These are phyloP conservation scores for Stagonosporopsis cucurbitacearum DNA, from an alignment of 2,329 filamentous ascomycete species.

Conservation along the genomic window DNA sequence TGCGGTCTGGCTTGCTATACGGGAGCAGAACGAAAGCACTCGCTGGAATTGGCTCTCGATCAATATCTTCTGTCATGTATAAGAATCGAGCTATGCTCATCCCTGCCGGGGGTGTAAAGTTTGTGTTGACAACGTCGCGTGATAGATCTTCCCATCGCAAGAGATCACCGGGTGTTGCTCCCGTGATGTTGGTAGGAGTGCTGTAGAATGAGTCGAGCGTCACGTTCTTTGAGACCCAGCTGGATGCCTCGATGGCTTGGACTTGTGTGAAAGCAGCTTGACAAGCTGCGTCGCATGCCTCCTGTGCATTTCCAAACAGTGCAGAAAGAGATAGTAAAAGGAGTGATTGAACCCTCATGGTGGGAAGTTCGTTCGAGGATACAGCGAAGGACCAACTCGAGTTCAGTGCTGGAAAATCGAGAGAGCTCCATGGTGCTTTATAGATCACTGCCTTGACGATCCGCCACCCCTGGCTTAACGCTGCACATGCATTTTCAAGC, in stretches of 20 bases:
- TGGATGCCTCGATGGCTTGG: background rate
- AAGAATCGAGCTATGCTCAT: constrained; percentile 29
- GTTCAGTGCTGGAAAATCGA: background rate
- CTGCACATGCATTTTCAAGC: background rate
- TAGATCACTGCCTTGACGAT: background rate
- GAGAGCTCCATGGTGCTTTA: background rate
- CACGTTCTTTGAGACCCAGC: constrained; percentile 17
- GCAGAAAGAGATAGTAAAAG: background rate
- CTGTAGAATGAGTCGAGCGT: constrained; percentile 23
- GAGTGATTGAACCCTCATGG: background rate
- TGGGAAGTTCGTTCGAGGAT: background rate
- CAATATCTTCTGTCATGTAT: constrained; percentile 33
- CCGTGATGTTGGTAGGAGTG: constrained; percentile 21
- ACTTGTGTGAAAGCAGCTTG: background rate
- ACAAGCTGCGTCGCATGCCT: background rate
- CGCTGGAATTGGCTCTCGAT: constrained; percentile 28
- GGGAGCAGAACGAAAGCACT: constrained; percentile 30
- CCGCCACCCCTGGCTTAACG: background rate
- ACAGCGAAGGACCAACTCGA: background rate
- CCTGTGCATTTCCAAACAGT: background rate
- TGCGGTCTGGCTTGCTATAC: constrained; percentile 21
- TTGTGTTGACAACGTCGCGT: constrained; percentile 20
- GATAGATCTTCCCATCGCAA: constrained; percentile 28
- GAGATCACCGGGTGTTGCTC: constrained; percentile 26
- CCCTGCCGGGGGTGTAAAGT: constrained; percentile 24